These are phyloP conservation scores for Rhodosporidiobolus sp. DNA, from an alignment of 768 basidiomycete genomes.

Conservation along the genomic window DNA sequence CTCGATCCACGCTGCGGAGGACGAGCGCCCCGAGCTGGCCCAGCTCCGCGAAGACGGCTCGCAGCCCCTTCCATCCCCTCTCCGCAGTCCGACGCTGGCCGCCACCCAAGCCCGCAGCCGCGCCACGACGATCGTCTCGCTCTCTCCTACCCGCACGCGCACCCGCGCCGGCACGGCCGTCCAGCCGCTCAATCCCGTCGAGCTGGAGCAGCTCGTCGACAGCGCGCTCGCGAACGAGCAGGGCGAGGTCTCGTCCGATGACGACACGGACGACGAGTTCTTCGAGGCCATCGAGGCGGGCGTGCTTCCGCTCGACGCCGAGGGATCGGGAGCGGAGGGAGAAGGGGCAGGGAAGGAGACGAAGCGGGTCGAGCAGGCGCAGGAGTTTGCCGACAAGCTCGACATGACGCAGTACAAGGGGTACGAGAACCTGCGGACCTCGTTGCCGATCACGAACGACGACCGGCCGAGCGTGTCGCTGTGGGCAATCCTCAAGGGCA, in stretches of 20 bases:
- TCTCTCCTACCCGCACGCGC: constrained; percentile 23
- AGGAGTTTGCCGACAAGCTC: constrained; percentile 38
- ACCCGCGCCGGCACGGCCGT: constrained; percentile 25
- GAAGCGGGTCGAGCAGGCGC: constrained; percentile 10
- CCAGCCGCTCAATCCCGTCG: constrained; percentile 37
- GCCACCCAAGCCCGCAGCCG: background rate
- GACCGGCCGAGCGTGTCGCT: constrained; percentile 75
- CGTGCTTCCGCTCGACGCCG: constrained; percentile 68
- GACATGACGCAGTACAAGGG: constrained; percentile 60
- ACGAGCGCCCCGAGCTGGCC: background rate
- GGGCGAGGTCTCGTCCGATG: constrained; percentile 46
- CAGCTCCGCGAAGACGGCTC: constrained; percentile 14
- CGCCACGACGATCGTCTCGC: constrained; percentile 9
- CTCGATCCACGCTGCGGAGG: constrained; percentile 7
- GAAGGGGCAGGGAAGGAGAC: background rate
- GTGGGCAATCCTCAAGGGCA: constrained; percentile 91
- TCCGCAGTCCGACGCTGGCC: constrained; percentile 16
- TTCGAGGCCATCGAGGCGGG: constrained; percentile 92
- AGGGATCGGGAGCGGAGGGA: constrained; percentile 54
- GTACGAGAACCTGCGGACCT: constrained; percentile 63
- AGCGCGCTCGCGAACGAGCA: constrained; percentile 46
- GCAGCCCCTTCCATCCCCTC: constrained; percentile 1
- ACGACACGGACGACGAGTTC: constrained; percentile 73
- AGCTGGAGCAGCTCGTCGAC: constrained; percentile 46
- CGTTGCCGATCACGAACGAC: constrained; percentile 64